Conservation (phyloP, 352 stramenopile genomes). For the Globisporangium recalcitrans region DNA sequence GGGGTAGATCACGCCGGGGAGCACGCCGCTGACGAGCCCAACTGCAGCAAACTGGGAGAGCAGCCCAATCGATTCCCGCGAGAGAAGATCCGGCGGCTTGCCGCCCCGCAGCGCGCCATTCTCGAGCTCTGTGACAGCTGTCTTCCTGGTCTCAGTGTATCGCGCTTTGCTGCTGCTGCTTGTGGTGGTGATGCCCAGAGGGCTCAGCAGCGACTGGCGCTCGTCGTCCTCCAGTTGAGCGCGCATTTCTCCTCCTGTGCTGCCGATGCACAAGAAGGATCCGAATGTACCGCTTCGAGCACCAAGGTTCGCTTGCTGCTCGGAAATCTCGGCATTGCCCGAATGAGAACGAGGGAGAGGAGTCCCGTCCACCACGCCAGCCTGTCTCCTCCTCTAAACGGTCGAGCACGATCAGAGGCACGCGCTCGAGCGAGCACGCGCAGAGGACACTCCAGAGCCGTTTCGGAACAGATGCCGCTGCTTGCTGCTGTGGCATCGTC, state of each 20-base stretch:
- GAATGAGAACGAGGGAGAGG: not conserved
- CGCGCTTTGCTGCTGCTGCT: conserved; percentile 1
- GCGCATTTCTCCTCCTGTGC: conserved; percentile 5
- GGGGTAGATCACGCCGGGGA: conserved; percentile 48
- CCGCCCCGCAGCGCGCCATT: conserved; percentile 30
- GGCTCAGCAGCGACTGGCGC: conserved; percentile 9
- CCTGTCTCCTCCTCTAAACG: not conserved
- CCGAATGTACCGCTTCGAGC: not conserved
- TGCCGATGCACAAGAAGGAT: not conserved
- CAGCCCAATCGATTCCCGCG: conserved; percentile 28
- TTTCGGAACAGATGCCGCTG: not conserved
- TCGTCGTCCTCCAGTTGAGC: conserved; percentile 9
- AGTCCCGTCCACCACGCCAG: not conserved
- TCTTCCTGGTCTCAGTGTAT: not conserved
- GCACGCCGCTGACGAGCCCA: conserved; percentile 39
- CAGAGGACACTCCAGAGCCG: not conserved
- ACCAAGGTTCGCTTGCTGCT: not conserved
- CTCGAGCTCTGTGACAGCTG: conserved; percentile 6
- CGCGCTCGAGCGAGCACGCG: not conserved
- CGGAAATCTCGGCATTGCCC: not conserved
- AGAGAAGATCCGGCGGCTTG: conserved; percentile 26
- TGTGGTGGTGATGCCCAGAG: not conserved
- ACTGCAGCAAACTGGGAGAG: conserved; percentile 50
- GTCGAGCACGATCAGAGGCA: not conserved
- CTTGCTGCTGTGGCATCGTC: not conserved